These are phyloP conservation scores for Neurospora tetrasperma DNA, from an alignment of 495 filamentous ascomycete species.

Conservation along the genomic window DNA sequence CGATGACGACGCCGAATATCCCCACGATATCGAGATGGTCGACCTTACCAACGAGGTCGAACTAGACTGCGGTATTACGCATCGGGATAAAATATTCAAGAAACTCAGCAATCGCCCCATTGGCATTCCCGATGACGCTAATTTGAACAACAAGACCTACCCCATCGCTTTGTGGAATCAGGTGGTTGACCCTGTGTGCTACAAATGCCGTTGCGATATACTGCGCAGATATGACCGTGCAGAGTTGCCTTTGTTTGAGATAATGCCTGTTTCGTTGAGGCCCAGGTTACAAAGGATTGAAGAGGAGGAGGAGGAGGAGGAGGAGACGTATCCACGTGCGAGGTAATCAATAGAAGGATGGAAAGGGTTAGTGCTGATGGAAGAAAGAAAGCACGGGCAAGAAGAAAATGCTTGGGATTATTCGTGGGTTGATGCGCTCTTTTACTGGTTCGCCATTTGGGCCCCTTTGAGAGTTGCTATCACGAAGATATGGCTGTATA, in stretches of 20 bases:
- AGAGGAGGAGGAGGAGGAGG: not conserved
- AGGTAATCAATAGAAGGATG: not conserved
- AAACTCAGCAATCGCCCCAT: not conserved
- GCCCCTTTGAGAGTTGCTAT: not conserved
- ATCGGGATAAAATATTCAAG: not conserved
- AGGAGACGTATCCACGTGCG: not conserved
- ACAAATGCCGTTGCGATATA: not conserved
- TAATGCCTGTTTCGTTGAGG: not conserved
- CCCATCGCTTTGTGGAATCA: not conserved
- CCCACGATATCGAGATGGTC: not conserved
- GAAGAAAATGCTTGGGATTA: not conserved
- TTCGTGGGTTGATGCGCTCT: not conserved
- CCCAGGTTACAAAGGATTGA: not conserved
- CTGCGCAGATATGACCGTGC: not conserved
- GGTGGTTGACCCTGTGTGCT: not conserved
- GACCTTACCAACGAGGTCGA: not conserved
- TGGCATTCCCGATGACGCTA: not conserved
- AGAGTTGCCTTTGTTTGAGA: not conserved
- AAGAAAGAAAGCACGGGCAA: not conserved
- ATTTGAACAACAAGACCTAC: not conserved
- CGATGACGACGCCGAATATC: not conserved
- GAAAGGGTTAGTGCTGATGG: not conserved
- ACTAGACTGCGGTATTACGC: not conserved
- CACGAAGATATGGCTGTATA: not conserved
- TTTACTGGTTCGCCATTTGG: not conserved